Conservation (phyloP, 768 basidiomycete genomes). For the Myochromella boudieri region DNA sequence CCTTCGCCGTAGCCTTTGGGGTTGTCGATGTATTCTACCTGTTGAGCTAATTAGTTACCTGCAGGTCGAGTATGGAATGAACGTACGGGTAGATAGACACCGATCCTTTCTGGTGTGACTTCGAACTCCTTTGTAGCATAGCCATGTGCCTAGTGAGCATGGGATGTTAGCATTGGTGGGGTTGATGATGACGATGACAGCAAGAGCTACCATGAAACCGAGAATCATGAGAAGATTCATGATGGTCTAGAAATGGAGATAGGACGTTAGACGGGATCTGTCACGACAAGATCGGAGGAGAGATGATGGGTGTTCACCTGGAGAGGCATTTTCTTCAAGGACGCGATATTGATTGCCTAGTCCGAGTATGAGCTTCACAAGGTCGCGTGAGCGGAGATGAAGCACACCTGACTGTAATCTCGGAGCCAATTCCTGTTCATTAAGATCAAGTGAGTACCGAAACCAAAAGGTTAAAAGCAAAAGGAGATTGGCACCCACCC, state of each 20-base stretch:
- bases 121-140: slow-evolving; percentile 86
- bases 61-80: background rate
- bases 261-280: slow-evolving; percentile 2
- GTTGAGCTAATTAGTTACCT: background rate
- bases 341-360: slow-evolving; percentile 82
- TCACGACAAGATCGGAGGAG: background rate
- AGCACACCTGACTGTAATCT: slow-evolving; percentile 86
- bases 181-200: background rate
- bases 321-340: slow-evolving; percentile 68
- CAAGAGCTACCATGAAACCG: slow-evolving; percentile 71
- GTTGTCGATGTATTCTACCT: slow-evolving; percentile 91
- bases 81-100: slow-evolving; percentile 77
- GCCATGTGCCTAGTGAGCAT: slow-evolving; percentile 68
- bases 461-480: slow-evolving; percentile 1
- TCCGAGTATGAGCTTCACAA: background rate
- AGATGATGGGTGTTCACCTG: slow-evolving; percentile 43
- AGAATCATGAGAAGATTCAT: slow-evolving; percentile 88
- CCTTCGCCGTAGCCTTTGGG: slow-evolving; percentile 87
- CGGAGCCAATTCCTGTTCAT: slow-evolving; percentile 76
- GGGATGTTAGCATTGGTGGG: background rate
- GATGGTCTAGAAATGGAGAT: slow-evolving; percentile 60
- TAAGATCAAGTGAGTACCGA: slow-evolving; percentile 1
- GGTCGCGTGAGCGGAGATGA: too few relatives aligned
- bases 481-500: slow-evolving; percentile 48
- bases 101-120: slow-evolving; percentile 80